These are phyloP conservation scores for Fusarium aywerte DNA, from an alignment of 2,329 filamentous ascomycete genomes.

Conservation along the genomic window DNA sequence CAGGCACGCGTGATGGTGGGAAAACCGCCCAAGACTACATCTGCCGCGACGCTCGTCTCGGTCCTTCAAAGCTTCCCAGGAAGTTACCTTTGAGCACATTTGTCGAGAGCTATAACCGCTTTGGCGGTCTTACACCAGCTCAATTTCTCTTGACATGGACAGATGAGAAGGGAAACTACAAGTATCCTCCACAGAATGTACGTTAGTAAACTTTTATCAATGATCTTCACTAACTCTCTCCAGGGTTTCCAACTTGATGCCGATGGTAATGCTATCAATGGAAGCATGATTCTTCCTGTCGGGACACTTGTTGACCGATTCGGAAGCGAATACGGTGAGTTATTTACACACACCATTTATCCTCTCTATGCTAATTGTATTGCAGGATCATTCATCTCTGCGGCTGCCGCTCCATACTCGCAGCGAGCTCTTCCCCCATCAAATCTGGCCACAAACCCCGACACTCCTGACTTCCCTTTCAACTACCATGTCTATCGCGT, in stretches of 20 bases:
- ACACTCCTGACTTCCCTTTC: slow-evolving; percentile 53
- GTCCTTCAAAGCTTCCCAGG: slow-evolving; percentile 50
- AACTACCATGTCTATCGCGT: slow-evolving; percentile 63
- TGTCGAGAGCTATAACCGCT: slow-evolving; percentile 51
- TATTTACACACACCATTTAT: no score
- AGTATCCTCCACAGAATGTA: slow-evolving; percentile 55
- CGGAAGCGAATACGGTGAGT: slow-evolving; percentile 56
- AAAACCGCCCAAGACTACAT: slow-evolving; percentile 42
- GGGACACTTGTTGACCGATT: slow-evolving; percentile 62
- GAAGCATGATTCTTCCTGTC: slow-evolving; percentile 52
- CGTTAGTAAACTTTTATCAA: rapidly evolving
- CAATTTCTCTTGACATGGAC: slow-evolving; percentile 54
- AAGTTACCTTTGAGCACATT: slow-evolving; percentile 50
- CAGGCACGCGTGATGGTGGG: slow-evolving; percentile 37
- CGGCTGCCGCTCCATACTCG: slow-evolving; percentile 58
- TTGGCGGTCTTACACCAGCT: slow-evolving; percentile 54
- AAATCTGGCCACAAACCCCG: slow-evolving; percentile 54
- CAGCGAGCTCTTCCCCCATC: slow-evolving; percentile 59
- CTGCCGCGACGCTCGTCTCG: slow-evolving; percentile 53
- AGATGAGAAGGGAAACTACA: slow-evolving; percentile 42
- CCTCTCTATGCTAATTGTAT: not conserved
- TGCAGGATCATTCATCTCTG: slow-evolving; percentile 52
- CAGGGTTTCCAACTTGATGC: slow-evolving; percentile 54
- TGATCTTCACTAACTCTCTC: not conserved
- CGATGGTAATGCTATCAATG: slow-evolving; percentile 52